Base-by-base conservation (phyloP, 2,329 filamentous ascomycete genomes). In the Didymella pinodella region DNA sequence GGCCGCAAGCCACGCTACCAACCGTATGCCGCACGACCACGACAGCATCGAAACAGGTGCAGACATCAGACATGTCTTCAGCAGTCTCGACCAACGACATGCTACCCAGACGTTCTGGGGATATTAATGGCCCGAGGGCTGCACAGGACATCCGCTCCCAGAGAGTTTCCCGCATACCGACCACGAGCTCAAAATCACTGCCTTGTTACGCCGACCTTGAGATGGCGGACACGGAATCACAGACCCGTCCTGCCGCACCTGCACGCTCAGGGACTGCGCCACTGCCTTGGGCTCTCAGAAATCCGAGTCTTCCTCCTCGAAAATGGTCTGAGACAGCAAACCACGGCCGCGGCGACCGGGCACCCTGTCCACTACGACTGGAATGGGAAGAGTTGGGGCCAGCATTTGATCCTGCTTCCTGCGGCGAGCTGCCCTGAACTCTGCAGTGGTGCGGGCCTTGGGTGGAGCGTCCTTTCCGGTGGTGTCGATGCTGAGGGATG, bases 241-340 rank as follows among this genome's bases (percentile, higher is more conserved):
- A n/a, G 4, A 10, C 4, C 2, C 3, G 3, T 22, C 8, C n/a
- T 28, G 6, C 20, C 26, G 32, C 40, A 20, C 10, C 4, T 29
- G 32, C 46, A 41, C 50, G 50, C 2, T 31, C 47, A 12, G 6
- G 14, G n/a, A 41, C 8, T 10, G n/a, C 26, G 12, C 8, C 34
- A 7, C 28, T 47, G 7, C 50, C 40, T 18, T 8, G 12, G 2
- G 2, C 16, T 4, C 18, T 77, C 65, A 82, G 50, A 77, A 80
- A 45, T 82, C 80, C 0, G 79, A 82, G 71, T 90, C 88, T 50
- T 89, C 88, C 72, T 92, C 90, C 74, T 91, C 90, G 57, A 89
- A 83, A 62, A 92, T 92, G 0, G 87, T 90, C 71, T 90, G 86
- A 28, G 84, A 82, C 43, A 90, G 76, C 18, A 91, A 72, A 1